Conservation (phyloP, 352 stramenopile species). For the Pythium phragmiticola region DNA sequence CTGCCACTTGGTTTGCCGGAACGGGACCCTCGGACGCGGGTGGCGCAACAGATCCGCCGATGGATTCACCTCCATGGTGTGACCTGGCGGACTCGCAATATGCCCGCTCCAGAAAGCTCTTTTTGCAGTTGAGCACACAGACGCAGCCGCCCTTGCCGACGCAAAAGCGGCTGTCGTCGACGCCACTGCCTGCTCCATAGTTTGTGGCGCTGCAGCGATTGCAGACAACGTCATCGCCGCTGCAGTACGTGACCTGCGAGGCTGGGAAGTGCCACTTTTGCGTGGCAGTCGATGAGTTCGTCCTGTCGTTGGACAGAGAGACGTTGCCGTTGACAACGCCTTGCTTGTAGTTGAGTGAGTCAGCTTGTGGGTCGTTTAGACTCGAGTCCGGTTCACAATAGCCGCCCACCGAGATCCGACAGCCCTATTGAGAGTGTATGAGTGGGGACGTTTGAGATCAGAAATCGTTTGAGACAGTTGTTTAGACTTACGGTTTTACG, state of each 20-base stretch:
- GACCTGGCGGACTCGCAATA: not conserved
- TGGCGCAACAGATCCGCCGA: not conserved
- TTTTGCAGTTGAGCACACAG: constrained; percentile 16
- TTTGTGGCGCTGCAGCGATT: constrained; percentile 6
- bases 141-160: constrained; percentile 14
- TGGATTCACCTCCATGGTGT: not conserved
- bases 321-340: not conserved
- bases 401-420: constrained; percentile 4
- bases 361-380: not conserved
- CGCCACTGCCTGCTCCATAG: not conserved
- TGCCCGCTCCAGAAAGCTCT: not conserved
- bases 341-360: constrained; percentile 3
- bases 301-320: not conserved
- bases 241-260: constrained; percentile 8
- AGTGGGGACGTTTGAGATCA: not conserved
- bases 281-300: not conserved
- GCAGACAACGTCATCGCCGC: constrained; percentile 10
- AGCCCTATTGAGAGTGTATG: not conserved
- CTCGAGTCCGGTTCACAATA: constrained; percentile 8
- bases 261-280: constrained; percentile 17
- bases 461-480: not conserved
- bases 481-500: not conserved
- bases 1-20: constrained; percentile 1
- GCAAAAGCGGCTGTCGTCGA: constrained; percentile 22
- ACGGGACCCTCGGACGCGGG: not conserved